Conservation (phyloP, 306 rosid genomes). For the Acacia melanoxylon region DNA sequence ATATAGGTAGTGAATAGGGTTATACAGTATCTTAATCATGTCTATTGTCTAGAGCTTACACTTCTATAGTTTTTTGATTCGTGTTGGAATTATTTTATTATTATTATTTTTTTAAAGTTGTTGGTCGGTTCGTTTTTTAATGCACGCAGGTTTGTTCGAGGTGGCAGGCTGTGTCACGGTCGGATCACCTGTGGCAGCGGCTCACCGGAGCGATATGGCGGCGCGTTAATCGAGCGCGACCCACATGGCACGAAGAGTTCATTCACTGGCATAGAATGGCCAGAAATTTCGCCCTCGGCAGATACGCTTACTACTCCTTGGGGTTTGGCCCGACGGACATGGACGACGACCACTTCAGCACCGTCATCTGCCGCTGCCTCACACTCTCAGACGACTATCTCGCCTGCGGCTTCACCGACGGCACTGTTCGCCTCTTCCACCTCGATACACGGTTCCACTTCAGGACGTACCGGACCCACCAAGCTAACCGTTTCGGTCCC, state of each 20-base stretch:
- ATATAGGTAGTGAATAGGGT: too few species aligned
- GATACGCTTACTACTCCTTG: constrained; percentile 27
- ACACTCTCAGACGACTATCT: constrained; percentile 66
- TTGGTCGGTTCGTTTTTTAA: neutral
- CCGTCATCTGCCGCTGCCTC: constrained; percentile 66
- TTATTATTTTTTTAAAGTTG: neutral
- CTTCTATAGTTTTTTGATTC: neutral
- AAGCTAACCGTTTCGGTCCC: constrained; percentile 45
- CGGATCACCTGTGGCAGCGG: constrained; percentile 60
- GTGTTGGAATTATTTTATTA: neutral
- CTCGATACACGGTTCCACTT: constrained; percentile 45
- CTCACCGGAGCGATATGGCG: constrained; percentile 68
- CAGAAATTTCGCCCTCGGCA: constrained; percentile 41
- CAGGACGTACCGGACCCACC: constrained; percentile 50
- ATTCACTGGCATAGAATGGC: constrained; percentile 74
- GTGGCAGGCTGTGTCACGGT: constrained; percentile 78
- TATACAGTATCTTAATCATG: neutral
- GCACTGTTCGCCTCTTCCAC: constrained; percentile 73
- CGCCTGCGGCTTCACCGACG: constrained; percentile 84
- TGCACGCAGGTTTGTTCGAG: constrained; percentile 79
- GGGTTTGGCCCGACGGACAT: constrained; percentile 45
- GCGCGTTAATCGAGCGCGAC: constrained; percentile 33
- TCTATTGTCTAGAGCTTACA: neutral
- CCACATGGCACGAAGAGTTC: constrained; percentile 73
- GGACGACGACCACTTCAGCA: constrained; percentile 35